These are phyloP conservation scores for Tulasnella sp. DNA, from an alignment of 768 basidiomycete species.

Conservation along the genomic window DNA sequence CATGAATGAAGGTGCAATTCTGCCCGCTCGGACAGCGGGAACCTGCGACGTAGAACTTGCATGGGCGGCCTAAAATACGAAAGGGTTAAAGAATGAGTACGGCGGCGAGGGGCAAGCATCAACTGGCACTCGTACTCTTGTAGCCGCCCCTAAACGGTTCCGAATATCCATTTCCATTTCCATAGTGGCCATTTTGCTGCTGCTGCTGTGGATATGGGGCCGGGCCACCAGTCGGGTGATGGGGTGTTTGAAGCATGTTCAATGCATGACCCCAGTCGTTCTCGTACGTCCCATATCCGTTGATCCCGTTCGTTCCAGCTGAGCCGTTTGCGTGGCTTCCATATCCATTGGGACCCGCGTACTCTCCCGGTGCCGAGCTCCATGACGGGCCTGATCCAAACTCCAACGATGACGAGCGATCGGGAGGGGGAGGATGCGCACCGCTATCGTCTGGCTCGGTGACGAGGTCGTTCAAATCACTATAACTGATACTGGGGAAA, in stretches of 20 bases:
- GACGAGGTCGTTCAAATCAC: slow-evolving; percentile 16
- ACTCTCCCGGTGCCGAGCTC: not conserved
- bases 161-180: slow-evolving; percentile 6
- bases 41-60: slow-evolving; percentile 26
- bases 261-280: slow-evolving; percentile 21
- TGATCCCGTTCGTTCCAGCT: not conserved
- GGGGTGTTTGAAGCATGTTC: not conserved
- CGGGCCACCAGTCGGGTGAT: not conserved
- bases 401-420: not conserved
- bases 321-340: not conserved
- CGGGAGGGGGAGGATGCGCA: not conserved
- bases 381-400: not conserved
- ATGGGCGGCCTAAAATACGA: slow-evolving; percentile 18
- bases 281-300: slow-evolving; percentile 8
- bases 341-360: slow-evolving; percentile 1
- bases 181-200: not conserved
- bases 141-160: slow-evolving; percentile 8
- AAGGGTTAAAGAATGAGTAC: not conserved
- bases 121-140: not conserved
- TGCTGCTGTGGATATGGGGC: not conserved
- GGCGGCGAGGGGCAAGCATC: not conserved
- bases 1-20: slow-evolving; percentile 28
- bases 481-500: slow-evolving; percentile 18
- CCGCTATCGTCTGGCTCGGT: slow-evolving; percentile 11
- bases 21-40: slow-evolving; percentile 26